phyloP scores from a whole-genome alignment of 352 stramenopile species.

The Phytophthora multivora region DNA sequence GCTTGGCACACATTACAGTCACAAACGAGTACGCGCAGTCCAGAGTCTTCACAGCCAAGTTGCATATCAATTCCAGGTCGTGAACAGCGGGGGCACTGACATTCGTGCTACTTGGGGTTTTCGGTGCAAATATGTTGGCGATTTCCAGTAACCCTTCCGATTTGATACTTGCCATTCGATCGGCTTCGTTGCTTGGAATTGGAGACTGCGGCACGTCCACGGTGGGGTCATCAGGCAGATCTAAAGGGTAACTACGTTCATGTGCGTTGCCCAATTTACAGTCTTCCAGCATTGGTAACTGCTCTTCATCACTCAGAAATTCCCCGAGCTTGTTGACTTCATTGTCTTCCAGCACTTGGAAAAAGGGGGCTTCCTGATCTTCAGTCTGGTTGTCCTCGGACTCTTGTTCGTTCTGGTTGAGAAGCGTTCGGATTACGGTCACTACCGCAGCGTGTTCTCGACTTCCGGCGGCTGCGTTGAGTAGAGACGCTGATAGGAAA shows the following conservation, averaged over 20 bases:
- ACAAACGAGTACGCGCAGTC: conserved; percentile 51
- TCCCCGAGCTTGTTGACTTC: conserved; percentile 9
- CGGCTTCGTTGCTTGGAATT: conserved; percentile 29
- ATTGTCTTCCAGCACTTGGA: not conserved
- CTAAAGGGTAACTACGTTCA: conserved; percentile 19
- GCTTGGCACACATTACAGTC: conserved; percentile 48
- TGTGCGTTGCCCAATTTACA: conserved; percentile 26
- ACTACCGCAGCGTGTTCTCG: conserved; percentile 9
- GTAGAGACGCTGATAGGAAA: conserved; percentile 21
- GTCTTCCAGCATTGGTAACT: conserved; percentile 3
- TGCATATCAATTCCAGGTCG: conserved; percentile 62
- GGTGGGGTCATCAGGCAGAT: conserved; percentile 23
- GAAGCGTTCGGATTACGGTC: conserved; percentile 21
- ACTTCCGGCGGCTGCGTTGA: conserved; percentile 2
- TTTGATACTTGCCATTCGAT: conserved; percentile 23
- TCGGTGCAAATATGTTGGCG: conserved; percentile 16
- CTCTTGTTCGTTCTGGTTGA: conserved; percentile 1
- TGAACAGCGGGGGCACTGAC: conserved; percentile 11
- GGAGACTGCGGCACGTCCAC: conserved; percentile 19
- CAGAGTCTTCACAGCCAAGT: conserved; percentile 49
- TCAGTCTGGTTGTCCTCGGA: not conserved
- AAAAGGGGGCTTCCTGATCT: not conserved
- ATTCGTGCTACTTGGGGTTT: conserved; percentile 4
- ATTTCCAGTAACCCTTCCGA: conserved; percentile 11
- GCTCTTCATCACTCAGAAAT: conserved; percentile 10